Evolutionary conservation across 306 rosid species (phyloP).

Genomic region (Vigna angularis): DNA sequence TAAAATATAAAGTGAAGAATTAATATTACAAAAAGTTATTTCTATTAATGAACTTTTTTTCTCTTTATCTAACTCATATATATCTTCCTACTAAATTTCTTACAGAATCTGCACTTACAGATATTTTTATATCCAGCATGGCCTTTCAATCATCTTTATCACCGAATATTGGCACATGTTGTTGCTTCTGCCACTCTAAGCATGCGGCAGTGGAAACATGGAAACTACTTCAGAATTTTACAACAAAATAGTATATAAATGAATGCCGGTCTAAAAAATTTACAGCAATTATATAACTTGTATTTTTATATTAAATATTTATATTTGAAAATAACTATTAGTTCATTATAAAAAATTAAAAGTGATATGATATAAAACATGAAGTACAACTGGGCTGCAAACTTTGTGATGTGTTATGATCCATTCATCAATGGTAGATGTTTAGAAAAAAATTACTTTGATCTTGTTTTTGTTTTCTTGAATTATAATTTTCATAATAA

Average conservation of each 20-base stretch:
- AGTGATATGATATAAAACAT: too few species aligned
- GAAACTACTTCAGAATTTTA: background rate
- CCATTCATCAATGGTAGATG: background rate
- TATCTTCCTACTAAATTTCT: background rate
- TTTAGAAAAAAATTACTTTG: too few species aligned
- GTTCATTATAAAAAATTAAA: too few species aligned
- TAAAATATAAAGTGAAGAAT: background rate
- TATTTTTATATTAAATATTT: too few species aligned
- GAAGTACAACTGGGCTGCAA: too few species aligned
- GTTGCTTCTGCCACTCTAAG: background rate
- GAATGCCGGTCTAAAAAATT: background rate
- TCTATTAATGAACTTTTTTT: background rate
- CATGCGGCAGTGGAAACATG: background rate
- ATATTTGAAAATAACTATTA: too few species aligned
- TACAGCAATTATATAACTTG: background rate
- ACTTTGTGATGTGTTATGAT: background rate
- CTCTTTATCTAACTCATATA: background rate
- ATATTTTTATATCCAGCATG: background rate
- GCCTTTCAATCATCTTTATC: background rate
- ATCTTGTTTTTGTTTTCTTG: too few species aligned
- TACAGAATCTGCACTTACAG: background rate
- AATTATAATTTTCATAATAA: too few species aligned
- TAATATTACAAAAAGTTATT: background rate
- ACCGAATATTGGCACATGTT: background rate
- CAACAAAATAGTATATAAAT: background rate